Conservation (phyloP, 2,329 filamentous ascomycete genomes). For the Aciculosporium take region DNA sequence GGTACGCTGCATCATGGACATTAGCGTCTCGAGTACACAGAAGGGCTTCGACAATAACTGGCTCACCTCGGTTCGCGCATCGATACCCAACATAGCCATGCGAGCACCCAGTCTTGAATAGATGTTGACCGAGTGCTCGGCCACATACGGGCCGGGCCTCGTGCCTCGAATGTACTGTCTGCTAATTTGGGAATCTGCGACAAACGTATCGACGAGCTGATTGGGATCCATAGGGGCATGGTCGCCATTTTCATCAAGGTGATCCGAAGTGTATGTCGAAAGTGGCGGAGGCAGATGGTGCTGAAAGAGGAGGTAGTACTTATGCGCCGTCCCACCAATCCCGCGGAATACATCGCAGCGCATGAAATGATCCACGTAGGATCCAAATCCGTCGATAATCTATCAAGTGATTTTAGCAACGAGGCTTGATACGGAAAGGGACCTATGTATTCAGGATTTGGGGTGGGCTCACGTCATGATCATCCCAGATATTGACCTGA, state of each 20-base stretch:
- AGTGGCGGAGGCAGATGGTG: constrained; percentile 77
- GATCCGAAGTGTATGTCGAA: constrained; percentile 66
- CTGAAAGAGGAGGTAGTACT: constrained; percentile 97
- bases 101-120: constrained; percentile 73
- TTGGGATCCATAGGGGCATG: constrained; percentile 49
- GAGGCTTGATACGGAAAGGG: background rate
- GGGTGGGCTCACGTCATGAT: constrained; percentile 56
- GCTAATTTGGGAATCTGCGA: constrained; percentile 42
- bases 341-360: constrained; percentile 80
- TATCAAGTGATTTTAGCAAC: constrained; percentile 29
- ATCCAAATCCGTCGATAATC: constrained; percentile 85
- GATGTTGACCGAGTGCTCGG: constrained; percentile 72
- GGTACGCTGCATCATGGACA: constrained; percentile 49
- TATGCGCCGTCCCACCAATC: constrained; percentile 82
- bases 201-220: constrained; percentile 62
- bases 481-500: constrained; percentile 96
- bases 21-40: background rate
- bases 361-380: constrained; percentile 91
- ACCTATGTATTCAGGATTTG: background rate
- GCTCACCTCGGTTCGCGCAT: constrained; percentile 73
- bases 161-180: constrained; percentile 64
- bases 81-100: constrained; percentile 74
- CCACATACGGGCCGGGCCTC: constrained; percentile 78
- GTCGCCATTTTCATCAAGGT: constrained; percentile 10
- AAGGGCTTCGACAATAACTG: background rate